Evolutionary conservation across 176 grass and related monocot species (phyloP).

Genomic region (Cymbopogon citratus): DNA sequence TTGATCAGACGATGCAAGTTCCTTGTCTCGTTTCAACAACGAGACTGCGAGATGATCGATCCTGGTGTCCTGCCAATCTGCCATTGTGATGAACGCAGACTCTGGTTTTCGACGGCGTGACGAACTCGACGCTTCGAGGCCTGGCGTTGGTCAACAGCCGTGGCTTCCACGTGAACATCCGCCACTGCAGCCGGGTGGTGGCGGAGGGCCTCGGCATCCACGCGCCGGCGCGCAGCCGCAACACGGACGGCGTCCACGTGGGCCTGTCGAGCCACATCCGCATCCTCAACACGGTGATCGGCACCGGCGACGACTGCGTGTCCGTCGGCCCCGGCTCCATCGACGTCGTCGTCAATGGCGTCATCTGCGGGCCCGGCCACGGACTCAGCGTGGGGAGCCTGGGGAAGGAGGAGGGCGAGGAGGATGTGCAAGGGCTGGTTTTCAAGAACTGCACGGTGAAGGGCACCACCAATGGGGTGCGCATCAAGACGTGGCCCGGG

Average conservation of each 20-base stretch:
- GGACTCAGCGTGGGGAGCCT: constrained; percentile 71
- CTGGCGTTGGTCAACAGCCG: constrained; percentile 37
- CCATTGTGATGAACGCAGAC: neutral
- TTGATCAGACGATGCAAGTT: neutral
- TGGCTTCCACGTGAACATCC: constrained; percentile 46
- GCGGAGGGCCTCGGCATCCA: constrained; percentile 29
- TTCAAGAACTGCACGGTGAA: constrained; percentile 30
- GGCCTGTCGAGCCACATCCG: constrained; percentile 34
- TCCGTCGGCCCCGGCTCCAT: constrained; percentile 41
- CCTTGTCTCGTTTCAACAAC: neutral
- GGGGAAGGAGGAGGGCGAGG: constrained; percentile 21
- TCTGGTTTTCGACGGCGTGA: constrained; percentile 8
- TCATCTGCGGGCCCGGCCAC: constrained; percentile 60
- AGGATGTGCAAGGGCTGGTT: constrained; percentile 29
- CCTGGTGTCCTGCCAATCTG: accelerated
- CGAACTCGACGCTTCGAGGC: constrained; percentile 19
- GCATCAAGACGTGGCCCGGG: constrained; percentile 71
- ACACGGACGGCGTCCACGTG: constrained; percentile 72
- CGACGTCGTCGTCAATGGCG: constrained; percentile 28
- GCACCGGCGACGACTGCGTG: constrained; percentile 69
- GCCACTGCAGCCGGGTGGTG: constrained; percentile 1
- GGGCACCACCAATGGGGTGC: constrained; percentile 49
- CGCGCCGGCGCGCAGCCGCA: constrained; percentile 38
- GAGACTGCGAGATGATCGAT: neutral
- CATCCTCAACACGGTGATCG: constrained; percentile 29